Percentiles rank a stretch among this genome's conserved stretches.
phyloP scores from a whole-genome alignment of 2,329 filamentous ascomycete species.

The Fusarium sp. region DNA sequence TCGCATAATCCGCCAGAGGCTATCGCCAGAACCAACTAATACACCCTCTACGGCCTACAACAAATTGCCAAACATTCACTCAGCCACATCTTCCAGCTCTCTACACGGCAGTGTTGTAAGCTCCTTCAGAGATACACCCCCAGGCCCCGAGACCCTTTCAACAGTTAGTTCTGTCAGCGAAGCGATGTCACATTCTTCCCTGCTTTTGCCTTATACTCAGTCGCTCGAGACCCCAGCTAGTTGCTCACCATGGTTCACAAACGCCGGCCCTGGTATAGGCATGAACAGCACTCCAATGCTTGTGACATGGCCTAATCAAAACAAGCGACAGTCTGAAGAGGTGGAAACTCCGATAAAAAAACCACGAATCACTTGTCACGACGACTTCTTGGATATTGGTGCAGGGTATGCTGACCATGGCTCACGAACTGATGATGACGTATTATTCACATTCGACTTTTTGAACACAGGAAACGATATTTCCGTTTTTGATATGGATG shows the following conservation, averaged over 20 bases:
- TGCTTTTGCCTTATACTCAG: constrained; percentile 38
- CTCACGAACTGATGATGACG: constrained; percentile 37
- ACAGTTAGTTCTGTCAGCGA: constrained; percentile 29
- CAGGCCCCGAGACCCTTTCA: constrained; percentile 32
- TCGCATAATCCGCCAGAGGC: constrained; percentile 36
- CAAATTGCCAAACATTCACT: constrained; percentile 40
- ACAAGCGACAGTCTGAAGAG: constrained; percentile 39
- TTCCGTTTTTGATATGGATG: constrained; percentile 40
- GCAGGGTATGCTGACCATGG: constrained; percentile 35
- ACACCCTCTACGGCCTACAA: constrained; percentile 42
- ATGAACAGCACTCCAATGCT: background rate
- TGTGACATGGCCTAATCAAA: constrained; percentile 33
- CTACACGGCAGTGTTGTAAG: constrained; percentile 27
- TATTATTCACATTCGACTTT: constrained; percentile 43
- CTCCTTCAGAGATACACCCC: constrained; percentile 41
- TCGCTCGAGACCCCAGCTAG: constrained; percentile 25
- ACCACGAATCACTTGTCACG: constrained; percentile 33
- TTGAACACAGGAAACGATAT: constrained; percentile 35
- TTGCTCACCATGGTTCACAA: constrained; percentile 30
- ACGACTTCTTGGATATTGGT: constrained; percentile 40
- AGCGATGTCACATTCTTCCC: constrained; percentile 18
- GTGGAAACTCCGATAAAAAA: constrained; percentile 32
- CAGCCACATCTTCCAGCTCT: constrained; percentile 38
- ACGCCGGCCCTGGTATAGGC: background rate
- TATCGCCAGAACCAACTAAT: constrained; percentile 9